Evolutionary conservation across 2,329 filamentous ascomycete genomes (phyloP).

Genomic region (Erysiphe neolycopersici): DNA sequence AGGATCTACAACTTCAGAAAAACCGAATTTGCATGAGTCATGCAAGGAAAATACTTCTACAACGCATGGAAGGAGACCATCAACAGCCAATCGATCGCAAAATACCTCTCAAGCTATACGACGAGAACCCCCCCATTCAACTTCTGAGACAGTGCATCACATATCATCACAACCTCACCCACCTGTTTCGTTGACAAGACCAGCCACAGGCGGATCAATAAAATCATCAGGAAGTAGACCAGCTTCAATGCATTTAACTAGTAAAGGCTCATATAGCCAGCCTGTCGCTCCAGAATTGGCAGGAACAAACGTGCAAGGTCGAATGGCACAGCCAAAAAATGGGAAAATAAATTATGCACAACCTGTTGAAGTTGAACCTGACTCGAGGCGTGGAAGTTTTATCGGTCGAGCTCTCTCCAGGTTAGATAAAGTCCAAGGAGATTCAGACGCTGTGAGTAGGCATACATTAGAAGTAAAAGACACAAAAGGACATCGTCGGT

Average conservation of each 20-base stretch:
- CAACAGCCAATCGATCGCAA: slow-evolving; percentile 14
- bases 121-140: slow-evolving; percentile 24
- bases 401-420: slow-evolving; percentile 24
- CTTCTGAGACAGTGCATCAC: slow-evolving; percentile 27
- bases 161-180: slow-evolving; percentile 22
- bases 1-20: slow-evolving; percentile 15
- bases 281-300: slow-evolving; percentile 69
- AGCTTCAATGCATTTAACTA: slow-evolving; percentile 29
- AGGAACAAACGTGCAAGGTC: slow-evolving; percentile 67
- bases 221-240: slow-evolving; percentile 27
- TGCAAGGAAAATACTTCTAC: slow-evolving; percentile 22
- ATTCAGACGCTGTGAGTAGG: slow-evolving; percentile 15
- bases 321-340: slow-evolving; percentile 50
- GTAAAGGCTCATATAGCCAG: slow-evolving; percentile 61
- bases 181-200: slow-evolving; percentile 24
- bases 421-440: slow-evolving; percentile 27
- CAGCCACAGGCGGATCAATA: slow-evolving; percentile 62
- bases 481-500: slow-evolving; percentile 31
- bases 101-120: slow-evolving; percentile 19
- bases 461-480: slow-evolving; percentile 9
- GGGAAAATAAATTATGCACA: slow-evolving; percentile 37
- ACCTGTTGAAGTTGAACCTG: slow-evolving; percentile 24
- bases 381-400: slow-evolving; percentile 32
- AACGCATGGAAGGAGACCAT: slow-evolving; percentile 16
- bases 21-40: slow-evolving; percentile 32